phyloP scores from a whole-genome alignment of 805 yeast genomes.

The Torulaspora indica region DNA sequence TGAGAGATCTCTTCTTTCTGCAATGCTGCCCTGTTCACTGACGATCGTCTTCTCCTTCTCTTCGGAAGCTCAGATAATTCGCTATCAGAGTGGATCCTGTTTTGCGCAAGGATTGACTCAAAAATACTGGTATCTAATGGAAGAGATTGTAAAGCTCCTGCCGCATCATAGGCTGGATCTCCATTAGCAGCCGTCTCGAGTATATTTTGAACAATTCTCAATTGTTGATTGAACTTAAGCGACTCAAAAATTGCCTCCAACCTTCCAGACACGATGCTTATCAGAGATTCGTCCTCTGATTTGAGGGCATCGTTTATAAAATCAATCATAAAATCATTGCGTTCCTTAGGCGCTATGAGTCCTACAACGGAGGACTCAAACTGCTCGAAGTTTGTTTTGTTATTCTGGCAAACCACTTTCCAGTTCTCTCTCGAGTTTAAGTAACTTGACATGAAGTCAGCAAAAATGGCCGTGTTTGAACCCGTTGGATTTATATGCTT shows the following conservation, averaged over 20 bases:
- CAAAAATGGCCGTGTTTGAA: constrained; percentile 47
- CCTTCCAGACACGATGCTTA: constrained; percentile 48
- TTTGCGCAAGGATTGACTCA: constrained; percentile 52
- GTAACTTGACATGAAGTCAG: constrained; percentile 44
- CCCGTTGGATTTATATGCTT: constrained; percentile 21
- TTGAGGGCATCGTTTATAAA: constrained; percentile 55
- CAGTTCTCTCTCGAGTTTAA: constrained; percentile 43
- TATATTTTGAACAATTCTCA: constrained; percentile 53
- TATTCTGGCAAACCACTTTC: constrained; percentile 41
- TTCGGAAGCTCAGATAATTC: constrained; percentile 49
- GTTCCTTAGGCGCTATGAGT: constrained; percentile 61
- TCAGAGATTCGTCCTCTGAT: constrained; percentile 41
- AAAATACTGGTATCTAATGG: constrained; percentile 54
- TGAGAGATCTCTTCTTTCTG: constrained; percentile 62
- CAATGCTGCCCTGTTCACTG: constrained; percentile 70
- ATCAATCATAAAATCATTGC: constrained; percentile 49
- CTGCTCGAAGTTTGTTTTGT: constrained; percentile 46
- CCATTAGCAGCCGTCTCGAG: constrained; percentile 50
- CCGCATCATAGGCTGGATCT: constrained; percentile 47
- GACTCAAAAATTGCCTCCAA: constrained; percentile 51
- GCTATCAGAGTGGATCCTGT: constrained; percentile 48
- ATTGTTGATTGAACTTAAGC: constrained; percentile 54
- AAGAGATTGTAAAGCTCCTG: constrained; percentile 50
- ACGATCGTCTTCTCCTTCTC: constrained; percentile 72
- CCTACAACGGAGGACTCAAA: constrained; percentile 57